phyloP scores from a whole-genome alignment of 768 basidiomycete species.

The Cystofilobasidium macerans region DNA sequence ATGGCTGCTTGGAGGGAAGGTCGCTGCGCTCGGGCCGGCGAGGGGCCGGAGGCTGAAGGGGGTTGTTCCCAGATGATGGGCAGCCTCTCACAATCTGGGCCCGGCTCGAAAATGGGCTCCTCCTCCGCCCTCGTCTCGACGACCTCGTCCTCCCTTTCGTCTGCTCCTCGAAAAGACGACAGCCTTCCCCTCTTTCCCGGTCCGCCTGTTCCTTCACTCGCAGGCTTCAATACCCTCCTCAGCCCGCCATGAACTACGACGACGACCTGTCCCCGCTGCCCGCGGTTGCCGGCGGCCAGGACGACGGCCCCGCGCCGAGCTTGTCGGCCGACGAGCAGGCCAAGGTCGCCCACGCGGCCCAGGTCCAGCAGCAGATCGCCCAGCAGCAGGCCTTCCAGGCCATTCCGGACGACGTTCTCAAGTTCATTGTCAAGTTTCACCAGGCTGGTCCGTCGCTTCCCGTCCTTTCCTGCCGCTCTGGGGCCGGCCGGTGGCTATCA shows the following conservation, averaged over 20 bases:
- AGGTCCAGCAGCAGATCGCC: conserved; percentile 15
- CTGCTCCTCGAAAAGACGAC: too few relatives aligned
- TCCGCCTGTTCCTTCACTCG: neutral
- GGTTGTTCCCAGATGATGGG: too few relatives aligned
- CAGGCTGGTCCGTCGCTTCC: conserved; percentile 21
- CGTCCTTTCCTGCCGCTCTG: neutral
- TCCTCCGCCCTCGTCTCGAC: too few relatives aligned
- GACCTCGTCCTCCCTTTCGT: too few relatives aligned
- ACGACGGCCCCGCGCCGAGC: conserved; percentile 2
- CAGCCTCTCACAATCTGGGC: too few relatives aligned
- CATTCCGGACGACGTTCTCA: conserved; percentile 24
- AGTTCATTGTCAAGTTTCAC: conserved; percentile 25
- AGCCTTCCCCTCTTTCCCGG: neutral
- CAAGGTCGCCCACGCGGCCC: conserved; percentile 6
- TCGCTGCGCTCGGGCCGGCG: neutral
- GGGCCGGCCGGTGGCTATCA: neutral
- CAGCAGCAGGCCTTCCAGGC: conserved; percentile 16
- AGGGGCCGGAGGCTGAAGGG: too few relatives aligned
- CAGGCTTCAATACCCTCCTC: too few relatives aligned
- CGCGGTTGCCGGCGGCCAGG: neutral
- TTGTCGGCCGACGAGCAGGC: conserved; percentile 16
- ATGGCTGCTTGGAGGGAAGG: neutral
- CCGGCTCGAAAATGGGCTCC: too few relatives aligned
- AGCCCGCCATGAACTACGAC: neutral
- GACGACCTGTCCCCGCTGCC: neutral